phyloP scores from a whole-genome alignment of 805 yeast species.

The Debaryomyces prosopidis region DNA sequence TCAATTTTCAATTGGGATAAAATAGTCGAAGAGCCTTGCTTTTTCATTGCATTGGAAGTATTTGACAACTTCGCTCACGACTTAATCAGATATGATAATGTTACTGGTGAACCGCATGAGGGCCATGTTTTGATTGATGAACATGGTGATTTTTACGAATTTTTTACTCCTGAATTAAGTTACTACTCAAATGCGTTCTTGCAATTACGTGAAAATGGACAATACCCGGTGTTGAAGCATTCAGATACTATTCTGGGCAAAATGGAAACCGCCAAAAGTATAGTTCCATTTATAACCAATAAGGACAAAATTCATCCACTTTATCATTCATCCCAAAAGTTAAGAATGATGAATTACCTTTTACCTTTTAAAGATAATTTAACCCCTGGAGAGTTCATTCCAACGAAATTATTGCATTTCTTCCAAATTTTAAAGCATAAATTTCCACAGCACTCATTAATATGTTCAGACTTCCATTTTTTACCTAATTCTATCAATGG shows the following conservation, averaged over 20 bases:
- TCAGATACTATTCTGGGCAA: slow-evolving; percentile 21
- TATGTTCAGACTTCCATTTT: slow-evolving; percentile 66
- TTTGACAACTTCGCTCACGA: slow-evolving; percentile 86
- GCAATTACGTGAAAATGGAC: slow-evolving; percentile 52
- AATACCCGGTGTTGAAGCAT: slow-evolving; percentile 33
- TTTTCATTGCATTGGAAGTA: slow-evolving; percentile 77
- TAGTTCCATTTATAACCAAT: slow-evolving; percentile 27
- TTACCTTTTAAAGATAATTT: slow-evolving; percentile 69
- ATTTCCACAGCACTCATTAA: slow-evolving; percentile 76
- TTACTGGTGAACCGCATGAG: slow-evolving; percentile 67
- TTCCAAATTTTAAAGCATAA: slow-evolving; percentile 59
- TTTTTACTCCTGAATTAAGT: slow-evolving; percentile 63
- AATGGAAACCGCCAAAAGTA: slow-evolving; percentile 24
- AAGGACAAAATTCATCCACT: slow-evolving; percentile 57
- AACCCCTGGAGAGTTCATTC: slow-evolving; percentile 75
- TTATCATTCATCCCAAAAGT: slow-evolving; percentile 45
- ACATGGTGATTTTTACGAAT: slow-evolving; percentile 73
- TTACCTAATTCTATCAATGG: slow-evolving; percentile 54
- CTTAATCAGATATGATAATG: slow-evolving; percentile 69
- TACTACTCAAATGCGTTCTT: slow-evolving; percentile 56
- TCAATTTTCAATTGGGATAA: slow-evolving; percentile 76
- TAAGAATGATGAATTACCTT: slow-evolving; percentile 47
- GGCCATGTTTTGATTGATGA: slow-evolving; percentile 76
- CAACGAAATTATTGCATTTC: slow-evolving; percentile 70
- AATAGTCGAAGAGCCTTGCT: slow-evolving; percentile 63